Percentiles rank a stretch among this genome's conserved stretches.
Evolutionary conservation across 768 basidiomycete species (phyloP).

Genomic region (Xerocomus potaroensis): DNA sequence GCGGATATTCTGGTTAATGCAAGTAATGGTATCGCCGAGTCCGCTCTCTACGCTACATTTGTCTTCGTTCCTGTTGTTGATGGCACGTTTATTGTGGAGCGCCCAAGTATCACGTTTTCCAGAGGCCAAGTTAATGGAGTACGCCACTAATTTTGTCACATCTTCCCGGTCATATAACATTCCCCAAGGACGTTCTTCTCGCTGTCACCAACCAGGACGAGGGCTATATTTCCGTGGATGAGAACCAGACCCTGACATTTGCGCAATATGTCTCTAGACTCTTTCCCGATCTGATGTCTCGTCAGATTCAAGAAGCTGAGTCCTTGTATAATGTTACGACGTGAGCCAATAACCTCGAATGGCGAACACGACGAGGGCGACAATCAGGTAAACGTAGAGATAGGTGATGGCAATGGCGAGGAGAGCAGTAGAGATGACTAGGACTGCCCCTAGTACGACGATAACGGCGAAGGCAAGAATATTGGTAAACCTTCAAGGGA

Average conservation of each 20-base stretch:
- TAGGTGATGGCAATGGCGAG: too few species aligned
- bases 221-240: constrained; percentile 28
- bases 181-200: constrained; percentile 21
- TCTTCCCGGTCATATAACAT: constrained; percentile 1
- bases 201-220: constrained; percentile 31
- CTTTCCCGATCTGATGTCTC: constrained; percentile 36
- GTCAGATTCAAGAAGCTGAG: constrained; percentile 23
- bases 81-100: constrained; percentile 41
- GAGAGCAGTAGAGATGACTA: too few species aligned
- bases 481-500: too few species aligned
- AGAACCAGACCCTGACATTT: constrained; percentile 16
- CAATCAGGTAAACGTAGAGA: too few species aligned
- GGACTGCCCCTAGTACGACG: too few species aligned
- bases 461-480: too few species aligned
- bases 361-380: too few species aligned
- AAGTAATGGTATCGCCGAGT: constrained; percentile 30
- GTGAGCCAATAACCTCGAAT: too few species aligned
- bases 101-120: constrained; percentile 36
- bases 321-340: too few species aligned
- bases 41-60: constrained; percentile 38
- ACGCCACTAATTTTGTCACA: neutral
- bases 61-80: constrained; percentile 45
- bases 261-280: constrained; percentile 30
- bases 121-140: constrained; percentile 42
- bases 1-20: constrained; percentile 28